These are phyloP conservation scores for Diplodia seriata DNA, from an alignment of 2,329 filamentous ascomycete species.

Conservation along the genomic window DNA sequence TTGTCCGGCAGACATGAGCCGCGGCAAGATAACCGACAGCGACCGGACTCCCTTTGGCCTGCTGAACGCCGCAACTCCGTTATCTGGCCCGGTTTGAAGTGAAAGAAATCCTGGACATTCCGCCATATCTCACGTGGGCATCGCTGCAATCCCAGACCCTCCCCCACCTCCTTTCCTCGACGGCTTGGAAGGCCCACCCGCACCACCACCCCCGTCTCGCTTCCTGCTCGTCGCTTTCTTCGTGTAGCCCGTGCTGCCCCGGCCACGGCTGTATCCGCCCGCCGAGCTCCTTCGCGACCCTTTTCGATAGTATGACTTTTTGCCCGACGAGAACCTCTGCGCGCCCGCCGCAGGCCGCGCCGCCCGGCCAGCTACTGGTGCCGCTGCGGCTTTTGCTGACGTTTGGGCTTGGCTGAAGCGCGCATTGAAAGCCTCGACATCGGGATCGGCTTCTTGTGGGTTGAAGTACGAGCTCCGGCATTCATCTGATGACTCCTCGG, in stretches of 20 bases:
- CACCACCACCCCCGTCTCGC: slow-evolving; percentile 21
- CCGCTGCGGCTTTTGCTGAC: slow-evolving; percentile 1
- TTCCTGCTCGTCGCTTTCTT: slow-evolving; percentile 33
- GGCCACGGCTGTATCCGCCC: slow-evolving; percentile 20
- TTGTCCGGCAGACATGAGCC: not conserved
- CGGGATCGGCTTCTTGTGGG: slow-evolving; percentile 20
- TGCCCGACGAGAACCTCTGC: not conserved
- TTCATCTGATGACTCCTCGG: slow-evolving; percentile 6
- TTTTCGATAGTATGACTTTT: slow-evolving; percentile 22
- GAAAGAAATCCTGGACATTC: slow-evolving; percentile 1
- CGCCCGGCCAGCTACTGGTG: not conserved
- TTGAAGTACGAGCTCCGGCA: slow-evolving; percentile 27
- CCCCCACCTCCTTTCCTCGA: slow-evolving; percentile 32
- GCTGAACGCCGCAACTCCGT: not conserved
- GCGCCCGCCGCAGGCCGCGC: not conserved
- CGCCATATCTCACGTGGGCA: slow-evolving; percentile 44
- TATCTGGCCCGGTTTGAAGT: not conserved
- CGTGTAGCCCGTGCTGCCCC: slow-evolving; percentile 15
- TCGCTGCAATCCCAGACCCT: slow-evolving; percentile 46
- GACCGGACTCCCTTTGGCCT: not conserved
- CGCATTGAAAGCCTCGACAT: slow-evolving; percentile 32
- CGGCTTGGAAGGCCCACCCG: slow-evolving; percentile 17
- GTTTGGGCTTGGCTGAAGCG: slow-evolving; percentile 23
- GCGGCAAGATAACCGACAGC: slow-evolving; percentile 10
- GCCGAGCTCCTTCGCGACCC: slow-evolving; percentile 29